phyloP scores from a whole-genome alignment of 2,329 filamentous ascomycete species.

The Alternaria sp. region DNA sequence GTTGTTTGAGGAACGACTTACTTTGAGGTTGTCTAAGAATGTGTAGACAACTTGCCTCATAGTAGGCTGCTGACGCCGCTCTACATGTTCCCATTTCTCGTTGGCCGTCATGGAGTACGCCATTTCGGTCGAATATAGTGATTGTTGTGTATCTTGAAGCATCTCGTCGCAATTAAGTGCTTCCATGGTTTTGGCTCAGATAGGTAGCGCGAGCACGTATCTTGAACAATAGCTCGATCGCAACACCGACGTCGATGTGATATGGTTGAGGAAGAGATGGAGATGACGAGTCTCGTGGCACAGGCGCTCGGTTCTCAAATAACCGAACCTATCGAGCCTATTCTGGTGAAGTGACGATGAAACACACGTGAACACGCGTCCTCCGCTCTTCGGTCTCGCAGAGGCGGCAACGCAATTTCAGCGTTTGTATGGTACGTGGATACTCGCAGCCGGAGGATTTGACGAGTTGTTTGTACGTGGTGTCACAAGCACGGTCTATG shows the following conservation, averaged over 20 bases:
- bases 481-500: conserved; percentile 10
- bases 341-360: conserved; percentile 16
- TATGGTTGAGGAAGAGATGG: neutral
- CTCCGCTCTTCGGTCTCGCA: conserved; percentile 1
- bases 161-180: neutral
- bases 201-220: neutral
- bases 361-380: conserved; percentile 13
- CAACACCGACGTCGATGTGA: neutral
- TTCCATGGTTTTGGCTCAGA: neutral
- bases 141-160: neutral
- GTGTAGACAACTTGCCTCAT: conserved; percentile 19
- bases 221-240: neutral
- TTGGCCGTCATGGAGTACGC: neutral
- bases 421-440: neutral
- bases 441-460: neutral
- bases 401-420: neutral
- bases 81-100: neutral
- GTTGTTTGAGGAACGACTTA: conserved; percentile 8
- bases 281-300: neutral
- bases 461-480: conserved; percentile 7
- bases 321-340: conserved; percentile 2
- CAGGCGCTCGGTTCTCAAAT: conserved; percentile 6
- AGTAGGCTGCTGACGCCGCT: neutral
- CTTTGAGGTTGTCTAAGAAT: conserved; percentile 35
- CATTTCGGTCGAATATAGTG: neutral